A percentile compares a stretch with the other conserved stretches of the same genome.
phyloP scores from a whole-genome alignment of 2,329 filamentous ascomycete species.

The Paramyrothecium roridum region DNA sequence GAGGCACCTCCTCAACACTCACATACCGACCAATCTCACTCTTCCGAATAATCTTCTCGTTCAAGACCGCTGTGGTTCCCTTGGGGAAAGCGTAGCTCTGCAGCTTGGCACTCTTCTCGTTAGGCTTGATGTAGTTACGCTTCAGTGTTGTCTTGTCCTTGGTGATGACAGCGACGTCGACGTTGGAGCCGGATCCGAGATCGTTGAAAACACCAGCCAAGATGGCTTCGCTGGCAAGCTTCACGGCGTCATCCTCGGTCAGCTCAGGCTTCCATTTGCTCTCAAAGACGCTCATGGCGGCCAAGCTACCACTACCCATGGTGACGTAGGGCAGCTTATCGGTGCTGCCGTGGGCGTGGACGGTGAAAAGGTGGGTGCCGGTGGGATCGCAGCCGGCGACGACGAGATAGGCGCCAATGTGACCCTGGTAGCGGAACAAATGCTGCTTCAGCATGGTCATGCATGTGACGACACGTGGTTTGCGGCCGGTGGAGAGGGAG shows the following conservation, averaged over 20 bases:
- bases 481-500: constrained; percentile 91
- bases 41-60: constrained; percentile 93
- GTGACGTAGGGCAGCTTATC: constrained; percentile 99
- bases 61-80: constrained; percentile 93
- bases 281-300: constrained; percentile 98
- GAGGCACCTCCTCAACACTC: constrained; percentile 80
- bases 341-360: constrained; percentile 96
- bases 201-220: constrained; percentile 98
- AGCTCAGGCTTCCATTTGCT: constrained; percentile 85
- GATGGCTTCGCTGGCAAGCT: constrained; percentile 82
- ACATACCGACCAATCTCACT: constrained; percentile 94
- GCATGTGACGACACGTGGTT: constrained; percentile 95
- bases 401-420: constrained; percentile 97
- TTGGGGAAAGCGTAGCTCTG: constrained; percentile 87
- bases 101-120: constrained; percentile 86
- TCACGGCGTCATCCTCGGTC: constrained; percentile 76
- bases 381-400: constrained; percentile 96
- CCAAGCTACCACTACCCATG: constrained; percentile 94
- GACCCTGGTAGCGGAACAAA: constrained; percentile 95
- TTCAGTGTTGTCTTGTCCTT: constrained; percentile 90
- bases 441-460: constrained; percentile 99
- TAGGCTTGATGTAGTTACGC: constrained; percentile 90
- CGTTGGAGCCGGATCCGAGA: constrained; percentile 92
- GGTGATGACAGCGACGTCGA: constrained; percentile 94
- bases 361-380: constrained; percentile 91